Percentiles rank a stretch among this genome's conserved stretches.
Evolutionary conservation across 805 yeast species (phyloP).

Genomic region (Yamadazyma insecticola): DNA sequence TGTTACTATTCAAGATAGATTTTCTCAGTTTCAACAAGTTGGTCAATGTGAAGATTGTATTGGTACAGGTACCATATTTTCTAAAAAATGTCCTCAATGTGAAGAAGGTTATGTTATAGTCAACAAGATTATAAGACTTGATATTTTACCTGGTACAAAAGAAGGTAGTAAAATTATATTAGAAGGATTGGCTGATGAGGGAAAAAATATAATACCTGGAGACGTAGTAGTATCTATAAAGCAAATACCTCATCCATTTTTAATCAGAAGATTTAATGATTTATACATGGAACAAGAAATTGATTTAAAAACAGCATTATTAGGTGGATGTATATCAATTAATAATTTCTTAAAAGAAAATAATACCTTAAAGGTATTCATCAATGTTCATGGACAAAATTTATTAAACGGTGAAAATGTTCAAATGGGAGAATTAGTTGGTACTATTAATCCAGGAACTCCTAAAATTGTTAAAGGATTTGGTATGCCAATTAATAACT

Average conservation of each 20-base stretch:
- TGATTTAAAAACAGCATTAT: slow-evolving; percentile 49
- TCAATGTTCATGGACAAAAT: slow-evolving; percentile 33
- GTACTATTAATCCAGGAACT: slow-evolving; percentile 45
- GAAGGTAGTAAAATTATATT: slow-evolving; percentile 49
- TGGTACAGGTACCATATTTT: slow-evolving; percentile 32
- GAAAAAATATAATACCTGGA: slow-evolving; percentile 55
- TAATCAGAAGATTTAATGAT: slow-evolving; percentile 42
- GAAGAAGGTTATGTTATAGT: slow-evolving; percentile 43
- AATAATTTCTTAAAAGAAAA: slow-evolving; percentile 29
- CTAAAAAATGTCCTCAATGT: slow-evolving; percentile 19
- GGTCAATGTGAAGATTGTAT: slow-evolving; percentile 28
- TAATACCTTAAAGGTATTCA: slow-evolving; percentile 21
- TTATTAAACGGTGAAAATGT: slow-evolving; percentile 12
- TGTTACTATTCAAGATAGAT: slow-evolving; percentile 38
- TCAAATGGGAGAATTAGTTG: slow-evolving; percentile 45
- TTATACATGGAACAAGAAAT: slow-evolving; percentile 41
- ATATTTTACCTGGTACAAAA: slow-evolving; percentile 53
- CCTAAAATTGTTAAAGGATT: slow-evolving; percentile 44
- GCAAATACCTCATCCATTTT: slow-evolving; percentile 32
- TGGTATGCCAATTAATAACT: slow-evolving; percentile 58
- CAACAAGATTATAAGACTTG: slow-evolving; percentile 47
- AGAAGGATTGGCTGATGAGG: slow-evolving; percentile 65
- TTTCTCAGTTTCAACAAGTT: slow-evolving; percentile 36
- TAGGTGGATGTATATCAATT: slow-evolving; percentile 49
- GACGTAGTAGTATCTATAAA: slow-evolving; percentile 57